A percentile compares a stretch with the other conserved stretches of the same genome.
phyloP scores from a whole-genome alignment of 2,329 filamentous ascomycete species.

The Trichoderma oligosporum region DNA sequence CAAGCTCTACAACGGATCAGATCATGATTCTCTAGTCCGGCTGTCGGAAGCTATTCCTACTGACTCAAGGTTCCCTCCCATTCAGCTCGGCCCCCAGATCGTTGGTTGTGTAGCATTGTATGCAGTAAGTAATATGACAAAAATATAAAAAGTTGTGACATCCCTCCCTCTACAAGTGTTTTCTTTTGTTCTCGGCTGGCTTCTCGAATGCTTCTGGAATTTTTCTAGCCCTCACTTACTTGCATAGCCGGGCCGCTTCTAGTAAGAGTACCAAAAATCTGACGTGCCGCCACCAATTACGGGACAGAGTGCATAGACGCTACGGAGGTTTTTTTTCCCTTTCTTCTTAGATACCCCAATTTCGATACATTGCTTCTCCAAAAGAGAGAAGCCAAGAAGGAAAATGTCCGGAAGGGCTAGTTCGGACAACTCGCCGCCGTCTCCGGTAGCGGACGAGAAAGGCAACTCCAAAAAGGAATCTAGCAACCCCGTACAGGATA shows the following conservation, averaged over 20 bases:
- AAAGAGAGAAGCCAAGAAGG: background rate
- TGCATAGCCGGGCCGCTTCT: conserved; percentile 2
- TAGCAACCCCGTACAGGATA: background rate
- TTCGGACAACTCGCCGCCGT: conserved; percentile 6
- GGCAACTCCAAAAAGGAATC: background rate
- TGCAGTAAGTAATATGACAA: background rate
- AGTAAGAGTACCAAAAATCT: background rate
- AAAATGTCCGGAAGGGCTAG: conserved; percentile 17
- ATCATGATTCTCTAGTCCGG: conserved; percentile 4
- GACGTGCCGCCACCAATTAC: conserved; percentile 9
- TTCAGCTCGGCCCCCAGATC: background rate
- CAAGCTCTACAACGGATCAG: conserved; percentile 1
- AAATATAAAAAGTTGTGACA: conserved; percentile 1
- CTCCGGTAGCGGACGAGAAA: conserved; percentile 7
- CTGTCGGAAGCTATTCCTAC: conserved; percentile 1
- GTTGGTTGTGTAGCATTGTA: conserved; percentile 2
- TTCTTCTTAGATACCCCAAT: background rate
- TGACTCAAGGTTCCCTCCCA: conserved; percentile 8
- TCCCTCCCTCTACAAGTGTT: background rate
- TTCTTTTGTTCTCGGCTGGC: background rate
- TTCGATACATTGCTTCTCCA: background rate
- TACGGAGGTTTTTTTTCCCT: background rate
- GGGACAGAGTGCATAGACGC: too few relatives aligned
- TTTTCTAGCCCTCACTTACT: conserved; percentile 9
- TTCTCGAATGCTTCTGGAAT: conserved; percentile 1